Conservation (phyloP, 2,329 filamentous ascomycete genomes). For the Phoma sp. region DNA sequence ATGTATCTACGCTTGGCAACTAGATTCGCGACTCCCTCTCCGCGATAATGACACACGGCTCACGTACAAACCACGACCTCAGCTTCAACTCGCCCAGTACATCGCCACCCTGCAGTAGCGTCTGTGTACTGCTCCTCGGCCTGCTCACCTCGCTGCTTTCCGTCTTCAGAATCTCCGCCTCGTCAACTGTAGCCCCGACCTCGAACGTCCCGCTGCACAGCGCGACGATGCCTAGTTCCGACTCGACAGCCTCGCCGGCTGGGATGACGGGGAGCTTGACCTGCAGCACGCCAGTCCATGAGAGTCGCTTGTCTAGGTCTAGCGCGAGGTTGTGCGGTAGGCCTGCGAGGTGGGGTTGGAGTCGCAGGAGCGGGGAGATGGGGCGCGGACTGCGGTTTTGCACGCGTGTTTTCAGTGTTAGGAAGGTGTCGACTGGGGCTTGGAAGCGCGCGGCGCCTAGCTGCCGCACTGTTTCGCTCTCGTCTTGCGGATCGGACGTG, state of each 20-base stretch:
- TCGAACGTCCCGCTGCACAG: slow-evolving; percentile 85
- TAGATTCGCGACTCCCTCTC: slow-evolving; percentile 9
- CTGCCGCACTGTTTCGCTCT: slow-evolving; percentile 37
- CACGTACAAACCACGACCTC: slow-evolving; percentile 54
- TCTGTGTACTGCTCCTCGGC: slow-evolving; percentile 33
- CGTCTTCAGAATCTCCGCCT: slow-evolving; percentile 63
- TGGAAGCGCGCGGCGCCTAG: slow-evolving; percentile 55
- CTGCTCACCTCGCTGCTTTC: slow-evolving; percentile 25
- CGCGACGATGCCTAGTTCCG: slow-evolving; percentile 73
- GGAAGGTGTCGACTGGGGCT: slow-evolving; percentile 66
- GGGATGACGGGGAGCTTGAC: slow-evolving; percentile 69
- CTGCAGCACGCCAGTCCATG: slow-evolving; percentile 86
- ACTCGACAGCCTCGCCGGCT: slow-evolving; percentile 64
- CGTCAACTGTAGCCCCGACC: slow-evolving; percentile 79
- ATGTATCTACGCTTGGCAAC: too few relatives aligned
- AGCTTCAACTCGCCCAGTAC: slow-evolving; percentile 47
- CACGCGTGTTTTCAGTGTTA: slow-evolving; percentile 73
- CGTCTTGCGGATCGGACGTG: slow-evolving; percentile 9
- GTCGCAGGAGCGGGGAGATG: slow-evolving; percentile 74
- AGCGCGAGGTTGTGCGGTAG: slow-evolving; percentile 75
- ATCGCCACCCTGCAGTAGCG: slow-evolving; percentile 34
- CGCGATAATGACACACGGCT: slow-evolving; percentile 54
- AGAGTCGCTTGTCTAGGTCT: slow-evolving; percentile 81
- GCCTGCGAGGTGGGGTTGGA: slow-evolving; percentile 78
- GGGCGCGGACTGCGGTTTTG: slow-evolving; percentile 73